A percentile compares a stretch with the other conserved stretches of the same genome.
Evolutionary conservation across 1,284 basidiomycete species (phyloP).

Genomic region (Albatrellus sp.): DNA sequence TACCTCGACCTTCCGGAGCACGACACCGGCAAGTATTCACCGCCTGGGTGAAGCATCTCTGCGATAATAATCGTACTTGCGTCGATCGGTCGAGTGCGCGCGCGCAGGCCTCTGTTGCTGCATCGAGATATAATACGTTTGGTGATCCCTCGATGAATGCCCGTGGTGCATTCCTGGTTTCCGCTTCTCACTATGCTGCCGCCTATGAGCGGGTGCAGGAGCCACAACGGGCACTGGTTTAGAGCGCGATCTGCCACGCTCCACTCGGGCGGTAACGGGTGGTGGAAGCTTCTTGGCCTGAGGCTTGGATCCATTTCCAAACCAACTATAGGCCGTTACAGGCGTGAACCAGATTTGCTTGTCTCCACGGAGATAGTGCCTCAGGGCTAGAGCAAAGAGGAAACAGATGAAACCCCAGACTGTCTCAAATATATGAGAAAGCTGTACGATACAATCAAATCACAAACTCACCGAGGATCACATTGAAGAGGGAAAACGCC

Average conservation of each 20-base stretch:
- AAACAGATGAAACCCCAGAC: constrained; percentile 50
- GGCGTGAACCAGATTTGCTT: constrained; percentile 63
- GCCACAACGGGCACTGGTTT: neutral
- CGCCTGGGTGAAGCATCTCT: constrained; percentile 31
- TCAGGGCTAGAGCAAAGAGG: constrained; percentile 51
- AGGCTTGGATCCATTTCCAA: constrained; percentile 29
- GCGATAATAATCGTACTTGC: constrained; percentile 18
- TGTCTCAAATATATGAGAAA: constrained; percentile 17
- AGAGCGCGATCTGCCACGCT: constrained; percentile 16
- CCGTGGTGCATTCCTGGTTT: constrained; percentile 1
- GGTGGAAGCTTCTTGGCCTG: constrained; percentile 17
- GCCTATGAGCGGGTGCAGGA: constrained; percentile 2
- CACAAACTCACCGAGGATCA: constrained; percentile 42
- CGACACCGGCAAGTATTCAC: constrained; percentile 8
- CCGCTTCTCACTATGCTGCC: constrained; percentile 9
- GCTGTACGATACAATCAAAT: constrained; percentile 5
- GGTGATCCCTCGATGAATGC: constrained; percentile 2
- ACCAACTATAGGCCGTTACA: constrained; percentile 64
- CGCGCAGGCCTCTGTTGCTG: neutral
- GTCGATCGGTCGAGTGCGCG: constrained; percentile 7
- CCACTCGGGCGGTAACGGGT: constrained; percentile 21
- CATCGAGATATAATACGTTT: constrained; percentile 8
- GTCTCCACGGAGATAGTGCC: constrained; percentile 52
- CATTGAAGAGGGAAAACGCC: constrained; percentile 67
- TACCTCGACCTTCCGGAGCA: too few species aligned